These are phyloP conservation scores for Pneumocystis oryctolagi DNA, from an alignment of 1,139 yeast species.

Conservation along the genomic window DNA sequence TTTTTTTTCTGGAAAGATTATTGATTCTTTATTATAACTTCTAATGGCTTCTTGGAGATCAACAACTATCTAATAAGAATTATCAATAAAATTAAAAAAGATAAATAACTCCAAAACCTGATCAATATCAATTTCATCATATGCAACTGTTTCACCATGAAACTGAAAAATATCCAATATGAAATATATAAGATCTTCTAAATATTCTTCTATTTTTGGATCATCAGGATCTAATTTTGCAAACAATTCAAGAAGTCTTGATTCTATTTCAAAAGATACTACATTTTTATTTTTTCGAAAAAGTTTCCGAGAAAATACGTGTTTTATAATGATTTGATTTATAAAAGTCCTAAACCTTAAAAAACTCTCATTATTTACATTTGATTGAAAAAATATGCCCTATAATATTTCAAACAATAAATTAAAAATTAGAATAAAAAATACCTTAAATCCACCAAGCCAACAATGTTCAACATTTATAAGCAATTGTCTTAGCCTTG, in stretches of 20 bases:
- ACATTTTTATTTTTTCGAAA: background rate
- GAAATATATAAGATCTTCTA: constrained; percentile 53
- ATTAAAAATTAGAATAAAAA: constrained; percentile 33
- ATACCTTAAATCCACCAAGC: constrained; percentile 68
- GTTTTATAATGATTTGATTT: constrained; percentile 7
- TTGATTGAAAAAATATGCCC: background rate
- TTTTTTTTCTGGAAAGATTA: constrained; percentile 6
- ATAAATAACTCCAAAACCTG: constrained; percentile 24
- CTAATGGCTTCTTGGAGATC: constrained; percentile 36
- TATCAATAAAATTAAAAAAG: too few species aligned
- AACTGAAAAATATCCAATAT: constrained; percentile 44
- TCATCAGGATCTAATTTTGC: constrained; percentile 30
- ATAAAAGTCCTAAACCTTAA: constrained; percentile 2
- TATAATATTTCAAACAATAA: constrained; percentile 21
- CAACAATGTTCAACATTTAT: constrained; percentile 46
- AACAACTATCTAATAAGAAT: constrained; percentile 21
- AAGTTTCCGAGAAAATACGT: constrained; percentile 6
- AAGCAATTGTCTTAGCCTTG: constrained; percentile 39
- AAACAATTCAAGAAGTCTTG: constrained; percentile 38
- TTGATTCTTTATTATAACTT: constrained; percentile 18
- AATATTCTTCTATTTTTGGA: constrained; percentile 24
- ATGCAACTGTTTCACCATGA: constrained; percentile 51
- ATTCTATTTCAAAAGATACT: constrained; percentile 32
- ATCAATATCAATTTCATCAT: constrained; percentile 49
- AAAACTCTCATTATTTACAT: constrained; percentile 1